Conservation (phyloP, 2,329 filamentous ascomycete species). For the Fusarium setosum region DNA sequence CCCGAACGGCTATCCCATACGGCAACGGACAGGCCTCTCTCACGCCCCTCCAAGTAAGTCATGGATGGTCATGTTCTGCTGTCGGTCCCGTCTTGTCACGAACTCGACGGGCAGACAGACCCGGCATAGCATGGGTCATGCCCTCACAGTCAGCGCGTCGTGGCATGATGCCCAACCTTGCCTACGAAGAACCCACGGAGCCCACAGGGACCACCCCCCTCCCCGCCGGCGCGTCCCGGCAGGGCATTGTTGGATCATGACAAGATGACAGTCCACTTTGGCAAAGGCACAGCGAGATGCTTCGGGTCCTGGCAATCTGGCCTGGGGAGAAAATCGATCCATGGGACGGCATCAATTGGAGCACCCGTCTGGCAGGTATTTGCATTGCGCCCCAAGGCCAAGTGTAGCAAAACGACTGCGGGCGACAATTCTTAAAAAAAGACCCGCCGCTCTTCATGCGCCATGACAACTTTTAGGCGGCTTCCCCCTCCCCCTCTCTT, state of each 20-base stretch:
- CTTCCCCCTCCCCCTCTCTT: not conserved
- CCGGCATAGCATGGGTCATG: slow-evolving; percentile 21
- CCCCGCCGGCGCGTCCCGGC: slow-evolving; percentile 41
- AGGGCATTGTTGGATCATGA: slow-evolving; percentile 36
- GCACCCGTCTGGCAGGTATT: not conserved
- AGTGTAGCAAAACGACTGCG: slow-evolving; percentile 2
- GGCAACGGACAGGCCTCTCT: slow-evolving; percentile 20
- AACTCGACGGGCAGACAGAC: slow-evolving; percentile 16
- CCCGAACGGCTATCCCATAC: slow-evolving; percentile 9
- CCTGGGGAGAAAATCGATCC: slow-evolving; percentile 27
- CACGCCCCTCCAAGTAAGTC: slow-evolving; percentile 18
- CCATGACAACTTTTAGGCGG: slow-evolving; percentile 20
- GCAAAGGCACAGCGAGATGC: slow-evolving; percentile 23
- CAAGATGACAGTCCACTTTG: slow-evolving; percentile 44
- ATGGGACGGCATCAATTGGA: slow-evolving; percentile 12
- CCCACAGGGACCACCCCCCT: slow-evolving; percentile 26
- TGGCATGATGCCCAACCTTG: slow-evolving; percentile 42
- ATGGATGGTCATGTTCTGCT: not conserved
- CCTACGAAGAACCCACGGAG: slow-evolving; percentile 31
- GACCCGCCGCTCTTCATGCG: slow-evolving; percentile 42
- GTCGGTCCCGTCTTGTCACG: not conserved
- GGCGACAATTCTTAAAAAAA: slow-evolving; percentile 33
- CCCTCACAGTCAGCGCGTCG: slow-evolving; percentile 26
- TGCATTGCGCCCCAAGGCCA: too few relatives aligned
- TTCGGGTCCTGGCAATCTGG: slow-evolving; percentile 17